Base-by-base conservation (phyloP, 371 early-diverging fungal genomes). In the Funneliformis caledonium region DNA sequence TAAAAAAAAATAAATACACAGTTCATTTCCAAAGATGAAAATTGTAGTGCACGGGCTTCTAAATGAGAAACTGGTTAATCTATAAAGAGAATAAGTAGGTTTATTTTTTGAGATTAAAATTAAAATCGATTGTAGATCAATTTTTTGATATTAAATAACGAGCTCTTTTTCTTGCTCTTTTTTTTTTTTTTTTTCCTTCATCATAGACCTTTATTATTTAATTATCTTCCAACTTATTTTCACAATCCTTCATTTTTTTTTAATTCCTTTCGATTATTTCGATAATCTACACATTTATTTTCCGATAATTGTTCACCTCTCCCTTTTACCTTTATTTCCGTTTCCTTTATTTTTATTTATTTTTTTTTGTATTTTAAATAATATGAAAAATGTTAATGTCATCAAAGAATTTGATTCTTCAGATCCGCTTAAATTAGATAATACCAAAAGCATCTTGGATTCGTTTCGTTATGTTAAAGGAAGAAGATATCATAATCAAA, bases 401-500 rank as follows among this genome's bases (percentile, higher is more conserved):
- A 56, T 19, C 56, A 16, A 5, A 56, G 19, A 19, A 19, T 6
- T 56, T 56, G 19, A 56, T 56, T 56, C 56, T 19, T 56, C 56
- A 19, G 56, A 56, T 56, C 56, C 56, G 1, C 7, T 56, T 19
- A 56, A 56, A 56, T 56, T 19, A 19, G n/a, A 5, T 56, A 7
- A 56, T 56, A 7, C 19, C 7, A 6, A 56, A 19, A 19, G 5
- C 19, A 56, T 56, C 6, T 19, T 64, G 10, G 75, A 74, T 6
- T 43, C 33, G 4, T 74, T 74, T 33, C 56, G 22, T 19, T 50
- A 59, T 56, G 37, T 59, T 11, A 47, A 59, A 11, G 75, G 75
- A 48, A 74, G 75, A 74, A 52, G 56, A 33, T 74, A 74, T 59
- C 60, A 56, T 31, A 74, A 74, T 42, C 11, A 33, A 11, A 2